phyloP scores from a whole-genome alignment of 192 early-diverging fungal species.

The Podila epigama region DNA sequence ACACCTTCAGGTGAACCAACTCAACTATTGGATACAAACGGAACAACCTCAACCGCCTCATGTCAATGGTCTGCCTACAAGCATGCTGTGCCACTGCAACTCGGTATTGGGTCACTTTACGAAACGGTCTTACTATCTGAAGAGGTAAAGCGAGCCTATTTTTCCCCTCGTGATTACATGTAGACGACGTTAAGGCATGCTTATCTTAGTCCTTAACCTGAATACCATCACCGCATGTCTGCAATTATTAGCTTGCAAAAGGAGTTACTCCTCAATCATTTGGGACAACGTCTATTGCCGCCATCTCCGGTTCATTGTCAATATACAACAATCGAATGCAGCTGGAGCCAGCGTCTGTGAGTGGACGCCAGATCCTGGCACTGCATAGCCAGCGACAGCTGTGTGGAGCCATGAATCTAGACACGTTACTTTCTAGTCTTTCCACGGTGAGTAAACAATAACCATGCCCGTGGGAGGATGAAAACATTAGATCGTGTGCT shows the following conservation, averaged over 20 bases:
- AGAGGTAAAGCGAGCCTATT: constrained; percentile 11
- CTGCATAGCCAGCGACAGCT: constrained; percentile 33
- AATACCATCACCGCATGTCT: neutral
- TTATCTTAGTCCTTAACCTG: neutral
- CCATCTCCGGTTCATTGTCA: constrained; percentile 36
- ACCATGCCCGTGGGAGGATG: neutral
- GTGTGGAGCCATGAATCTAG: constrained; percentile 38
- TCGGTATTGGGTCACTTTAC: constrained; percentile 42
- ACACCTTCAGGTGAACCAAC: constrained; percentile 11
- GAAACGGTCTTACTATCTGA: constrained; percentile 40
- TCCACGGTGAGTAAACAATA: neutral
- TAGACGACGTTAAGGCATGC: neutral
- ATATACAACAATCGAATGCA: constrained; percentile 50
- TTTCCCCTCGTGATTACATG: neutral
- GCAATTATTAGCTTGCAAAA: constrained; percentile 24
- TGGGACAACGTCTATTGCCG: constrained; percentile 30
- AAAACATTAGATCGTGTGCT: neutral
- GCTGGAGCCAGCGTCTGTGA: constrained; percentile 31
- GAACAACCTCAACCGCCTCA: constrained; percentile 21
- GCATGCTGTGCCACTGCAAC: constrained; percentile 25
- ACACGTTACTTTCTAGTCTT: constrained; percentile 23
- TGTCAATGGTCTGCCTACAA: constrained; percentile 34
- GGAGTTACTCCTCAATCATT: constrained; percentile 40
- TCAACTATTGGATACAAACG: constrained; percentile 18
- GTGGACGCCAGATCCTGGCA: constrained; percentile 30